These are phyloP conservation scores for Pythium folliculosum DNA, from an alignment of 352 stramenopile genomes.

Conservation along the genomic window DNA sequence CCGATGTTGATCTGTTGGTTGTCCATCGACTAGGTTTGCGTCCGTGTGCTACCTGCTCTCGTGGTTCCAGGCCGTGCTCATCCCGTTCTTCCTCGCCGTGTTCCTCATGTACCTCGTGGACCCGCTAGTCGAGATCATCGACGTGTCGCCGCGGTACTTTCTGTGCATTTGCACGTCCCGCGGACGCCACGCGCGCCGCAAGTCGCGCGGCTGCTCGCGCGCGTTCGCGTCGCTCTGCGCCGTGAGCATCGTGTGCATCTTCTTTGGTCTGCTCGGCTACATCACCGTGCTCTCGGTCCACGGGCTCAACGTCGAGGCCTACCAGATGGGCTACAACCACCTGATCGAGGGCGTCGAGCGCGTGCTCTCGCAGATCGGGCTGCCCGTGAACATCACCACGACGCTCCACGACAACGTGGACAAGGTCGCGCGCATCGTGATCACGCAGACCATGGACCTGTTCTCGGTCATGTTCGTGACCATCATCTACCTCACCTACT, in stretches of 20 bases:
- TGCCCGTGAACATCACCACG: conserved; percentile 88
- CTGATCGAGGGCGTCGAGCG: conserved; percentile 67
- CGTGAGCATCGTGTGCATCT: conserved; percentile 84
- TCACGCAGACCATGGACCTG: conserved; percentile 89
- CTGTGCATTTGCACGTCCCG: conserved; percentile 83
- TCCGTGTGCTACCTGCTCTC: conserved; percentile 78
- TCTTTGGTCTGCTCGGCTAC: conserved; percentile 85
- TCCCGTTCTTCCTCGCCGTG: conserved; percentile 88
- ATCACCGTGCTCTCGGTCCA: conserved; percentile 88
- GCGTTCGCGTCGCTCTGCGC: conserved; percentile 82
- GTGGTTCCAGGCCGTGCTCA: conserved; percentile 84
- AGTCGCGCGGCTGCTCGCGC: conserved; percentile 79
- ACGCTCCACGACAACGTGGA: conserved; percentile 90
- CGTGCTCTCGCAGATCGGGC: conserved; percentile 68
- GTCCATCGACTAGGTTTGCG: conserved; percentile 43
- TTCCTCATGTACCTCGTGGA: conserved; percentile 91
- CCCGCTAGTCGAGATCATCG: conserved; percentile 85
- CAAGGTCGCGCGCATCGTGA: conserved; percentile 80
- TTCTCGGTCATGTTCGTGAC: conserved; percentile 91
- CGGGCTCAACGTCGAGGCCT: conserved; percentile 74
- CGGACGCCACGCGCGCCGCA: conserved; percentile 70
- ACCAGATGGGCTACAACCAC: conserved; percentile 83
- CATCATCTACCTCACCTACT: conserved; percentile 90
- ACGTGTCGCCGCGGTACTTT: conserved; percentile 88
- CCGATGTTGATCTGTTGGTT: neutral